Base-by-base conservation (phyloP, 2,329 filamentous ascomycete species). In the Aspergillus sp. region DNA sequence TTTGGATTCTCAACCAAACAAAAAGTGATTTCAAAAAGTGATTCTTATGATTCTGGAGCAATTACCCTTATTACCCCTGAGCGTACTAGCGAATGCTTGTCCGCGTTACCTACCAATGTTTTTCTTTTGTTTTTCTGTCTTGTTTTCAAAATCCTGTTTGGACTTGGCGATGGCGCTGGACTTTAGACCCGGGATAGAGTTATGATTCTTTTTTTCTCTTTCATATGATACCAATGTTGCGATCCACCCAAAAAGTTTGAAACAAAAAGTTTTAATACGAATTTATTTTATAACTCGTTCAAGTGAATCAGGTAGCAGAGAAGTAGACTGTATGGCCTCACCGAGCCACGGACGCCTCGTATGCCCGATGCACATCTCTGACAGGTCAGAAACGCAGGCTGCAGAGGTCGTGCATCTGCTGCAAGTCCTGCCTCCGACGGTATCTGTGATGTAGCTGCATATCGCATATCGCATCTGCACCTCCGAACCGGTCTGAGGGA, bases 1-100 rank as follows among this genome's bases (percentile, higher is more conserved):
- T 58, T 14, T 51, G 58, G 52, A 52, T 31, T 52, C 52, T 55
- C 54, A 9, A 20, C 50, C 50, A 49, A 32, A 12, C 18, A 6
- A 46, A 46, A 46, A 46, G 45, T 42, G 39, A 42, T 42, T 29
- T 29, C 7, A 29, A 20, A 45, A 52, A 32, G 55, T 49, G 39
- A 26, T 52, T 47, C 11, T 49, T 47, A 20, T 36, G 32, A 36
- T 47, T 47, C 14, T 56, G 49, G 54, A 56, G 49, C 39, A 31
- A 31, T 26, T 45, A 7, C 31, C 18, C 32, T n/a, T 36, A 31
- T 26, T 51, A 12, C 31, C 26, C 32, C 20, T 36, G 46, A 51
- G 54, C 42, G 53, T 42, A 45, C 39, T 14, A 47, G 45, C 45
- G 20, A 16, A 18, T 47, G 18, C 22, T 47, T 47, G 26, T 29